Evolutionary conservation across 2,329 filamentous ascomycete genomes (phyloP).

Genomic region (Ophiocordyceps camponoti-leonardi): DNA sequence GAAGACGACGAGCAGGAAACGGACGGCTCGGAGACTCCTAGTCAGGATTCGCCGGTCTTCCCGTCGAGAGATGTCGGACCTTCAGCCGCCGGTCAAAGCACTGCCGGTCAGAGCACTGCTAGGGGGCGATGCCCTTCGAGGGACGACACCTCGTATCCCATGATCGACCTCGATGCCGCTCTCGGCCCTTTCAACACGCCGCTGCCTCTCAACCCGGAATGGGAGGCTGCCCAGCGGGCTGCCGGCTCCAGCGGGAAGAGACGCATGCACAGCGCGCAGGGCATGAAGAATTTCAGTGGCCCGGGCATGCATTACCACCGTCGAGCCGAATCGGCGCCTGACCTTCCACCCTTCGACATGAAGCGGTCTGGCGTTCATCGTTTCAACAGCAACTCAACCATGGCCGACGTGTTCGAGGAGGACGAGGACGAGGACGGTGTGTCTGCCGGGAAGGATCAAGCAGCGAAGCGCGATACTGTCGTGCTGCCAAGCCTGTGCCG

Average conservation of each 20-base stretch:
- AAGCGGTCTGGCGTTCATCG: slow-evolving; percentile 39
- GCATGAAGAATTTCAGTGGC: slow-evolving; percentile 49
- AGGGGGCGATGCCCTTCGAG: slow-evolving; percentile 14
- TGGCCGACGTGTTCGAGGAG: slow-evolving; percentile 79
- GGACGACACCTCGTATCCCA: slow-evolving; percentile 54
- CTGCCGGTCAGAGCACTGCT: neutral
- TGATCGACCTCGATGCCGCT: slow-evolving; percentile 90
- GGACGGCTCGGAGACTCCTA: slow-evolving; percentile 7
- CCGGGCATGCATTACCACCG: slow-evolving; percentile 62
- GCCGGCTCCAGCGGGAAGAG: slow-evolving; percentile 38
- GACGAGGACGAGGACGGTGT: slow-evolving; percentile 49
- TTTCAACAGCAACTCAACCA: slow-evolving; percentile 51
- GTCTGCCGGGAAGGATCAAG: neutral
- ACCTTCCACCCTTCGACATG: slow-evolving; percentile 57
- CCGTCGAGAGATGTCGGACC: neutral
- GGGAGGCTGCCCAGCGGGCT: slow-evolving; percentile 47
- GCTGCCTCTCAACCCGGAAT: slow-evolving; percentile 41
- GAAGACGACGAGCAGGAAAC: slow-evolving; percentile 12
- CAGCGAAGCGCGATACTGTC: neutral
- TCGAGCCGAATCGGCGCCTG: slow-evolving; percentile 64
- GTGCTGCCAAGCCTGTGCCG: neutral
- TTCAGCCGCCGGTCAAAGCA: neutral
- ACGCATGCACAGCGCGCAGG: slow-evolving; percentile 60
- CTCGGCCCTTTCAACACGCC: slow-evolving; percentile 84
- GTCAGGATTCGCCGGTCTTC: slow-evolving; percentile 10